Percentiles rank a stretch among this genome's conserved stretches.
These are phyloP conservation scores for Leccinum truebloodii DNA, from an alignment of 768 basidiomycete genomes.

Conservation along the genomic window DNA sequence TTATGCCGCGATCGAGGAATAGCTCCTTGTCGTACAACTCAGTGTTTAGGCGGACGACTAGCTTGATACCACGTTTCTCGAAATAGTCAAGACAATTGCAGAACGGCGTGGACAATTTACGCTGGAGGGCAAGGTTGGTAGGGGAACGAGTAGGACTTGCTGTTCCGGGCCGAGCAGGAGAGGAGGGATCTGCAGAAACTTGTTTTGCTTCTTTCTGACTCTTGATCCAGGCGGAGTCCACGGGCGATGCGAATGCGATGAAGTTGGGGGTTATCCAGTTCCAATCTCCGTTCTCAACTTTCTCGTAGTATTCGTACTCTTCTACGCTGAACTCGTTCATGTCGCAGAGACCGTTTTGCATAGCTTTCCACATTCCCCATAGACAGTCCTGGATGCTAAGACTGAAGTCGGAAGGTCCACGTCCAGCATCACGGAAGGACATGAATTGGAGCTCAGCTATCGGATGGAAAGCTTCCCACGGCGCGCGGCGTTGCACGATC, in stretches of 20 bases:
- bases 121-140: constrained; percentile 63
- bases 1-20: constrained; percentile 83
- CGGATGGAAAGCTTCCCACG: constrained; percentile 95
- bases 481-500: constrained; percentile 86
- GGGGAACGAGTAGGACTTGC: constrained; percentile 24
- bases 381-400: constrained; percentile 91
- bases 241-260: constrained; percentile 92
- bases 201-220: constrained; percentile 65
- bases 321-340: constrained; percentile 92
- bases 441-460: constrained; percentile 91
- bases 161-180: constrained; percentile 31
- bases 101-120: constrained; percentile 78
- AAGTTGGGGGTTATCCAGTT: constrained; percentile 93
- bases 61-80: constrained; percentile 79
- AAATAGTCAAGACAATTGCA: constrained; percentile 94
- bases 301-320: constrained; percentile 94
- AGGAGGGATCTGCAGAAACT: constrained; percentile 21
- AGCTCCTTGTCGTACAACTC: constrained; percentile 82
- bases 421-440: constrained; percentile 95
- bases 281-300: constrained; percentile 95
- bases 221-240: constrained; percentile 81
- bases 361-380: constrained; percentile 86
- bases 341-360: constrained; percentile 91
- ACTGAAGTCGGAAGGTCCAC: constrained; percentile 90
- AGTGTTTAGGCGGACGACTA: constrained; percentile 93